Evolutionary conservation across 805 yeast species (phyloP).

Genomic region (Wickerhamomyces strasburgensis): DNA sequence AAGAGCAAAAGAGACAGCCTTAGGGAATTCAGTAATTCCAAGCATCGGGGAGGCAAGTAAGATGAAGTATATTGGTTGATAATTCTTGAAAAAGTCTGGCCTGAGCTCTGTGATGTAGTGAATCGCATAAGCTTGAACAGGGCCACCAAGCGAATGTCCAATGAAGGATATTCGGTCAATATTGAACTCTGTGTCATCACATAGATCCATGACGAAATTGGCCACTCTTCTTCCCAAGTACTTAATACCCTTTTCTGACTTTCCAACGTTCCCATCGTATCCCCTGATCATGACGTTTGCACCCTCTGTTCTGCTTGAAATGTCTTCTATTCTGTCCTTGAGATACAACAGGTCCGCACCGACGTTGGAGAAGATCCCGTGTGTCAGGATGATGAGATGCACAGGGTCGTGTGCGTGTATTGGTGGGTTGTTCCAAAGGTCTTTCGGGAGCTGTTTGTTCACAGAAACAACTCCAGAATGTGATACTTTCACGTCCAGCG

Average conservation of each 20-base stretch:
- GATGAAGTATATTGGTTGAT: slow-evolving; percentile 74
- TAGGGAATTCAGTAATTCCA: slow-evolving; percentile 88
- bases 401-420: slow-evolving; percentile 47
- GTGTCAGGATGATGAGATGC: slow-evolving; percentile 83
- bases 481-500: background rate
- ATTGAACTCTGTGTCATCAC: slow-evolving; percentile 38
- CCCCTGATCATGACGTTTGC: slow-evolving; percentile 75
- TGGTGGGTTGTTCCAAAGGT: slow-evolving; percentile 73
- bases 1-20: slow-evolving; percentile 75
- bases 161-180: slow-evolving; percentile 74
- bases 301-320: slow-evolving; percentile 10
- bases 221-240: slow-evolving; percentile 81
- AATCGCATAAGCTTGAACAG: slow-evolving; percentile 85
- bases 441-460: slow-evolving; percentile 48
- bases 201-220: slow-evolving; percentile 45
- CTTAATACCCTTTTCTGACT: slow-evolving; percentile 84
- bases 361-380: slow-evolving; percentile 87
- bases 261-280: slow-evolving; percentile 75
- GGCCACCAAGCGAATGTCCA: slow-evolving; percentile 93
- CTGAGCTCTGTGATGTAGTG: slow-evolving; percentile 59
- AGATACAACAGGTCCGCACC: slow-evolving; percentile 87
- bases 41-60: slow-evolving; percentile 84
- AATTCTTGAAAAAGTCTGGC: slow-evolving; percentile 63
- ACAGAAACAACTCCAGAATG: slow-evolving; percentile 21
- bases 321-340: slow-evolving; percentile 69